Percentiles rank a stretch among this genome's conserved stretches.
phyloP scores from a whole-genome alignment of 208 protist species.

The Leishmania tropica region DNA sequence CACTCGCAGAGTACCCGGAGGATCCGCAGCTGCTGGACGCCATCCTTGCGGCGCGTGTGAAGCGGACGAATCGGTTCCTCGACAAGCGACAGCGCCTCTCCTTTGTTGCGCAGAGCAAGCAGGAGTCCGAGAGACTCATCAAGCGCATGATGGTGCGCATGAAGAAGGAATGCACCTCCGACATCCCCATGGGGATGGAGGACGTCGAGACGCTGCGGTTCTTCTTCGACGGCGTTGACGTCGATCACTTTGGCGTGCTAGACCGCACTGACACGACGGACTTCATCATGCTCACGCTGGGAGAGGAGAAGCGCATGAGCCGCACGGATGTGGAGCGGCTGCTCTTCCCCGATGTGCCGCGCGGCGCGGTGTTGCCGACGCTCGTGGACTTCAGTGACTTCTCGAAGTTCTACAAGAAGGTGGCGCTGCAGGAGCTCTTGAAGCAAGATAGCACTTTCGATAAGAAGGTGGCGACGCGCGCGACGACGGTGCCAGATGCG shows the following conservation, averaged over 20 bases:
- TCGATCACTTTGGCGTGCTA: conserved; percentile 62
- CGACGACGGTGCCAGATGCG: not conserved
- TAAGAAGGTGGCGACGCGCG: conserved; percentile 7
- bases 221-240: conserved; percentile 73
- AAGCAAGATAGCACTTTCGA: conserved; percentile 40
- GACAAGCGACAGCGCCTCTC: conserved; percentile 35
- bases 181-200: conserved; percentile 68
- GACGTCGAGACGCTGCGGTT: conserved; percentile 60
- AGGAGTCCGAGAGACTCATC: conserved; percentile 44
- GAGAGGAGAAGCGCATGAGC: conserved; percentile 36
- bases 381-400: conserved; percentile 80
- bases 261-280: conserved; percentile 55
- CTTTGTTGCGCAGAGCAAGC: conserved; percentile 59
- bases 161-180: conserved; percentile 39
- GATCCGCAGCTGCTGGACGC: conserved; percentile 35
- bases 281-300: conserved; percentile 57
- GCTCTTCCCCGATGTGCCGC: conserved; percentile 31
- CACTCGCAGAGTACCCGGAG: conserved; percentile 20
- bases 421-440: conserved; percentile 52
- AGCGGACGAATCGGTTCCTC: conserved; percentile 37
- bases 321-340: conserved; percentile 43
- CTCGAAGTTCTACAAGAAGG: conserved; percentile 60
- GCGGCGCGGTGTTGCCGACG: conserved; percentile 25
- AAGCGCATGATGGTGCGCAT: conserved; percentile 68
- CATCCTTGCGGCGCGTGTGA: conserved; percentile 30